Evolutionary conservation across 805 yeast species (phyloP), one percentile per base, ranked within the genome.

Genomic region (Metschnikowia kunwiensis): DNA sequence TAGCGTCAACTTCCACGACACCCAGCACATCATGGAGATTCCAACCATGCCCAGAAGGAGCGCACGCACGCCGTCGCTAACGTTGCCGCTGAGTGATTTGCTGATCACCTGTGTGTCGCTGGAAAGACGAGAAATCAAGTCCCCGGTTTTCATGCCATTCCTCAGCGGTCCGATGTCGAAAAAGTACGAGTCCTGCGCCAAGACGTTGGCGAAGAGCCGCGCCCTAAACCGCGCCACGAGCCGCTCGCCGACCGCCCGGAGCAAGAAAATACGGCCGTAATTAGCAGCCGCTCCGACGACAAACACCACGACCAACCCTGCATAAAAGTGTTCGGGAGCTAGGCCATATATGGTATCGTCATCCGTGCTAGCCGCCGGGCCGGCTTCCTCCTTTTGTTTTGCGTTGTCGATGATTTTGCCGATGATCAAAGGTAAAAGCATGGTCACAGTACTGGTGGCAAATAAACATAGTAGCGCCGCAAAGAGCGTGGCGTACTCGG

Each of bases 1-100:
- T 6, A 82, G 78, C 0, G 96, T 86, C 42, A 91, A 68, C 52
- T 88, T 80, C 68, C 86, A 75, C 24, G 93, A 82, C 7, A 89
- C 93, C 49, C 78, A 78, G 44, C 86, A 68, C 97, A 91, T 91
- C 96, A 89, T 87, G 3, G 86, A 75, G 30, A 89, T 65, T 5
- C 97, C 97, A 26, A 86, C 95, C 30, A 75, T 68, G 1, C 96
- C 96, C 50, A 87, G 79, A 14, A 91, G 77, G 1, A 80, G 58
- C 0, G 97, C 80, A 40, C 97, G 68, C 24, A 88, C 72, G n/a
- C 97, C 97, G 57, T 91, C 97, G 39, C 93, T 82, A 16, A 91
- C 72, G 57, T 91, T 89, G 49, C 84, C 91, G 22, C 96, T 86
- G 13, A 91, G 77, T 0, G 96, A 79, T 51, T 82, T 78, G 5